Base-by-base conservation (phyloP, 129 eudicot genomes). In the Lactuca saligna region DNA sequence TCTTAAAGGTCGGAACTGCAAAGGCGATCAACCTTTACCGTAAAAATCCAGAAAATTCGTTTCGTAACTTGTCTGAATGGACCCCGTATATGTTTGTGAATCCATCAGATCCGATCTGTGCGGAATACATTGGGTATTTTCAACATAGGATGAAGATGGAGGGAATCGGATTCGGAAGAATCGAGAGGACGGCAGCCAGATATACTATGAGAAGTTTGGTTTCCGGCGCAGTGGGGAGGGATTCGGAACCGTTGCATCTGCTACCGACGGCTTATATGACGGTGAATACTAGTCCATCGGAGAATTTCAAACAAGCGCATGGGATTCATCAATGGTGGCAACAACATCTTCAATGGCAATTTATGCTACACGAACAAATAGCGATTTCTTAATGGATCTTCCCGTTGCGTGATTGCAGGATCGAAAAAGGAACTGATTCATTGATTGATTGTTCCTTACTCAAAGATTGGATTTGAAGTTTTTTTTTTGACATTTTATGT, bases 241-340 rank as follows among this genome's bases (percentile, higher is more conserved):
- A 71, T 3, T 74, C 54, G 4, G 96, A 83, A 33, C 76, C 93
- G 9, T 62, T 66, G 17, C 93, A 84, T 72, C 81, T 89, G 8
- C 33, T 89, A 37, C 93, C 93, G 12, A 76, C 84, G n/a, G 93
- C 93, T 6, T 79, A 74, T 61, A 1, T 86, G 71, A 77, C 82
- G 0, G 79, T 80, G 34, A 86, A 86, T 53, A 10, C 33, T 12
- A 61, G 83, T 60, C 71, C 72, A 0, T 31, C 71, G 4, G 72
- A 65, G 64, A 73, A 65, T 57, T 78, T 82, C 32, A 83, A 58
- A 65, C 63, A 85, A 74, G 85, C 83, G 65, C 96, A 83, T 81
- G 91, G 96, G 20, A 83, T 88, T 44, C 83, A 79, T 68, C 96
- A 88, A 65, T 85, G 96, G 91, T 88, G 96, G 96, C 79, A 69